Evolutionary conservation across 768 basidiomycete species (phyloP).

Genomic region (Suillus weaverae): DNA sequence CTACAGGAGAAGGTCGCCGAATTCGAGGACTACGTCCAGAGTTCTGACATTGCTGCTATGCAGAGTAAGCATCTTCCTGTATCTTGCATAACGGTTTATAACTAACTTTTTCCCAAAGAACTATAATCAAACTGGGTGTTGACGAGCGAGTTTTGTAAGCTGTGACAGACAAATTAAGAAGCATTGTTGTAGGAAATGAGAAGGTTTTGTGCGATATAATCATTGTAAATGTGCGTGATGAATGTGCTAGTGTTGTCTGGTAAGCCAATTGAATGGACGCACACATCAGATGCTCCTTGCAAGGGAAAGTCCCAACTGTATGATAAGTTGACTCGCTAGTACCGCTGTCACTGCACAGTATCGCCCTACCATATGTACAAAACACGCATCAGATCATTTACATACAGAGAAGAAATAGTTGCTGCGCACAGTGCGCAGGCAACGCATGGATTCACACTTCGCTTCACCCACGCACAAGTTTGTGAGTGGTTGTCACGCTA

Average conservation of each 20-base stretch:
- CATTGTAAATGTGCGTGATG: neutral
- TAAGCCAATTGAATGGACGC: neutral
- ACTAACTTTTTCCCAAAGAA: conserved; percentile 14
- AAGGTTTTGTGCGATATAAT: neutral
- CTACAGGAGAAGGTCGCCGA: conserved; percentile 88
- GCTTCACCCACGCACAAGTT: neutral
- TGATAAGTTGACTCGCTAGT: neutral
- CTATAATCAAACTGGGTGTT: conserved; percentile 10
- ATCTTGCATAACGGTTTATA: neutral
- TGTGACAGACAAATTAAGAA: neutral
- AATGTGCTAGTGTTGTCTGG: neutral
- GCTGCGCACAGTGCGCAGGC: neutral
- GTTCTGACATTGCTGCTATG: conserved; percentile 90
- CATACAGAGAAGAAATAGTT: neutral
- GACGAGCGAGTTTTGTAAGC: neutral
- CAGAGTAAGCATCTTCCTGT: conserved; percentile 57
- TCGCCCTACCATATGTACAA: neutral
- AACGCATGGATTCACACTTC: neutral
- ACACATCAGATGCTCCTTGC: neutral
- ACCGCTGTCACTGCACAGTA: neutral
- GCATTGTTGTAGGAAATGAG: neutral
- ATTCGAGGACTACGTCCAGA: conserved; percentile 88
- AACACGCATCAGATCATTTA: neutral
- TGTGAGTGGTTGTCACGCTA: conserved; percentile 16
- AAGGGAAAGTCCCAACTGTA: neutral